phyloP scores from a whole-genome alignment of 768 basidiomycete genomes.

The Kwoniella dejecticola region DNA sequence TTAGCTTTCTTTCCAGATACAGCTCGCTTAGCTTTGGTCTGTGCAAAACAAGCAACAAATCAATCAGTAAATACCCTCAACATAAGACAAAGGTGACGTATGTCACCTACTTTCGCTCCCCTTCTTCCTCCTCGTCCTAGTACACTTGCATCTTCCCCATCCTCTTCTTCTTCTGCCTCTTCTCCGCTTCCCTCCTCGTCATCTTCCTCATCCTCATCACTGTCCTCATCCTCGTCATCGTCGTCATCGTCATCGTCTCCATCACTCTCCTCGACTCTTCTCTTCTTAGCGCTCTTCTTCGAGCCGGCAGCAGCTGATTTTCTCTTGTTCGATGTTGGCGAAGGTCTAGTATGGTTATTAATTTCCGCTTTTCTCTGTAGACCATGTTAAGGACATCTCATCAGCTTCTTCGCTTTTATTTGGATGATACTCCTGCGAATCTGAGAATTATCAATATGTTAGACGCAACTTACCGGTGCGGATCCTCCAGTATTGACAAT shows the following conservation, averaged over 20 bases:
- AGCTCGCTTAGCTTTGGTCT: constrained; percentile 47
- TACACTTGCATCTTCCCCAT: constrained; percentile 29
- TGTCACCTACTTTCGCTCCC: constrained; percentile 49
- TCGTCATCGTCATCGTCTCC: constrained; percentile 31
- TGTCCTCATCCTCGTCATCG: constrained; percentile 9
- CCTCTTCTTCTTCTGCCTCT: constrained; percentile 29
- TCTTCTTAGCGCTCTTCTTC: constrained; percentile 21
- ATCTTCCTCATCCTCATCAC: constrained; percentile 26
- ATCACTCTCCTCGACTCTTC: constrained; percentile 25
- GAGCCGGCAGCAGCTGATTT: neutral
- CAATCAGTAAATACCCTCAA: neutral
- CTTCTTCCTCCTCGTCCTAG: constrained; percentile 47
- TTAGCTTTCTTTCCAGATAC: constrained; percentile 25
- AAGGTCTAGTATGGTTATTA: constrained; percentile 1
- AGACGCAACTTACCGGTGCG: constrained; percentile 26
- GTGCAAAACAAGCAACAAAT: neutral
- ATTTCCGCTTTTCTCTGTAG: neutral
- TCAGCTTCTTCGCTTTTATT: no score
- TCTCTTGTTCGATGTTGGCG: neutral
- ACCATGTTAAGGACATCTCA: no score
- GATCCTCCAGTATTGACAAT: constrained; percentile 13
- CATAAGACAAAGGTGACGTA: neutral
- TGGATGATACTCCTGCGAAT: no score
- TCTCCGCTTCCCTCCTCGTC: constrained; percentile 7
- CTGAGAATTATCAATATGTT: no score